Percentiles rank a stretch among this genome's conserved stretches.
phyloP scores from a whole-genome alignment of 306 rosid species.

The Vigna mungo region DNA sequence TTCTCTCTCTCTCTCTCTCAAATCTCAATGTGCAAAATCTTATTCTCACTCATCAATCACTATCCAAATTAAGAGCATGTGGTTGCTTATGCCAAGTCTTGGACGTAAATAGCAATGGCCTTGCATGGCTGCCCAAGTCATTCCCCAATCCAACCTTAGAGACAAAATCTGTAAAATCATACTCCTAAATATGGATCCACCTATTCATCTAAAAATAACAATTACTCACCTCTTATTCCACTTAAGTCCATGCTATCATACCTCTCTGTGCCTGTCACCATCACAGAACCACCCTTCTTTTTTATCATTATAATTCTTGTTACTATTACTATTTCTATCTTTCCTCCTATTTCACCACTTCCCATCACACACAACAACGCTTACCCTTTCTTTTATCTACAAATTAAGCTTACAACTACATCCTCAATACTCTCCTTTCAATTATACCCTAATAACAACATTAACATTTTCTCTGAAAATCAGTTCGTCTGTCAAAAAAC shows the following conservation, averaged over 20 bases:
- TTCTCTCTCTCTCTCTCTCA: too few species aligned
- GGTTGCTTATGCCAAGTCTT: slow-evolving; percentile 51
- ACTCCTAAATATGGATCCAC: slow-evolving; percentile 43
- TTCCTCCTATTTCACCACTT: slow-evolving; percentile 16
- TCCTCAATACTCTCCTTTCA: background rate
- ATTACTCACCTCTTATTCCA: slow-evolving; percentile 26
- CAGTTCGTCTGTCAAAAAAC: too few species aligned
- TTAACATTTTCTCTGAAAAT: too few species aligned
- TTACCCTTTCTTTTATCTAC: slow-evolving; percentile 7
- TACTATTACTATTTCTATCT: background rate
- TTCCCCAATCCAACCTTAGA: slow-evolving; percentile 36
- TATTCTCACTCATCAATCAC: slow-evolving; percentile 47
- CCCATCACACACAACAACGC: too few species aligned
- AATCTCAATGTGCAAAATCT: slow-evolving; percentile 42
- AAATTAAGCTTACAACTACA: slow-evolving; percentile 17
- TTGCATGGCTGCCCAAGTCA: slow-evolving; percentile 46
- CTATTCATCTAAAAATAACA: slow-evolving; percentile 30
- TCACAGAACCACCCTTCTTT: slow-evolving; percentile 8
- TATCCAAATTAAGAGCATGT: slow-evolving; percentile 44
- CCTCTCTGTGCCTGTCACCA: slow-evolving; percentile 43
- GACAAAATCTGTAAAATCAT: slow-evolving; percentile 47
- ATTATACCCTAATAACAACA: too few species aligned
- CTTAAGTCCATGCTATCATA: slow-evolving; percentile 31
- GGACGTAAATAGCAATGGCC: slow-evolving; percentile 47
- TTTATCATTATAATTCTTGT: too few species aligned